These are phyloP conservation scores for Acrodontium crateriforme DNA, from an alignment of 2,329 filamentous ascomycete species.

Conservation along the genomic window DNA sequence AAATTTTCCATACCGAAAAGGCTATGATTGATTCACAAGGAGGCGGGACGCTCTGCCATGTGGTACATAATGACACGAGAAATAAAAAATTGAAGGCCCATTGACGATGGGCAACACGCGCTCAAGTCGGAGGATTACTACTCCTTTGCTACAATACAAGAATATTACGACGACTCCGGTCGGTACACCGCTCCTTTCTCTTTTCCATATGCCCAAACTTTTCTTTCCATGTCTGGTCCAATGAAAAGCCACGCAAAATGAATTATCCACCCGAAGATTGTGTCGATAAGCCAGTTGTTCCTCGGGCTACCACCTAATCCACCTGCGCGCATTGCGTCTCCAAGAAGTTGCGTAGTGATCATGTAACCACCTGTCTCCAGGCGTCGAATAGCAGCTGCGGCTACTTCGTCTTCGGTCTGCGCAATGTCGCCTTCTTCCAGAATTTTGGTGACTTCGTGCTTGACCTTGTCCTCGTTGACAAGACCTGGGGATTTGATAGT, in stretches of 20 bases:
- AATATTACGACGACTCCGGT: no score
- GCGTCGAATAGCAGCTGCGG: conserved; percentile 52
- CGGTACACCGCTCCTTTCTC: conserved; percentile 36
- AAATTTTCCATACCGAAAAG: no score
- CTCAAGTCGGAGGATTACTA: no score
- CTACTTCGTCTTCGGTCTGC: conserved; percentile 67
- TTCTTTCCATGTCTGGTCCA: conserved; percentile 42
- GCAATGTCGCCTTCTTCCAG: conserved; percentile 73
- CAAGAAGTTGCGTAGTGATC: conserved; percentile 62
- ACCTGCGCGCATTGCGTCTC: conserved; percentile 53
- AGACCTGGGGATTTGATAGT: conserved; percentile 67
- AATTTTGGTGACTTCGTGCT: conserved; percentile 65
- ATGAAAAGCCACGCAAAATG: conserved; percentile 43
- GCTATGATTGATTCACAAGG: no score
- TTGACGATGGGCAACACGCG: no score
- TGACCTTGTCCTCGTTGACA: conserved; percentile 60
- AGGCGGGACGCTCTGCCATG: no score
- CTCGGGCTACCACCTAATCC: conserved; percentile 38
- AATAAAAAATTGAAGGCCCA: no score
- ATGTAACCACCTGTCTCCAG: conserved; percentile 71
- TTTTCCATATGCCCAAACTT: conserved; percentile 44
- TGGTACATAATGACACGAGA: no score
- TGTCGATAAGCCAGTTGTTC: conserved; percentile 40
- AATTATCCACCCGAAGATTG: conserved; percentile 39
- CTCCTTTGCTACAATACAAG: no score